A percentile compares a stretch with the other conserved stretches of the same genome.
Conservation (phyloP, 805 yeast species). For the Saccharomycopsis javanensis region DNA sequence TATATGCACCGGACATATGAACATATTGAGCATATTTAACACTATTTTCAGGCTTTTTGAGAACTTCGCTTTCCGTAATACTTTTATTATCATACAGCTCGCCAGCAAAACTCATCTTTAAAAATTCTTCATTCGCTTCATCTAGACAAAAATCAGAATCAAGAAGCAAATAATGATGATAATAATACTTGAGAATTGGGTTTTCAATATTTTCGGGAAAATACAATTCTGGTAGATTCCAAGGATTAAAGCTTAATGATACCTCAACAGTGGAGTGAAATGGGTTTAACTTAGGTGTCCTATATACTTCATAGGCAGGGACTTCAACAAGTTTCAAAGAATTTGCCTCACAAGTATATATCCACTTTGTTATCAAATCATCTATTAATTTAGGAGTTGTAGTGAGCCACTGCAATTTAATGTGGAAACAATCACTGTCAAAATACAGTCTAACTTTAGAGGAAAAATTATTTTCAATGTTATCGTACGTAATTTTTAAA, state of each 20-base stretch:
- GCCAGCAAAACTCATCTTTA: not conserved
- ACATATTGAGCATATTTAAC: conserved; percentile 67
- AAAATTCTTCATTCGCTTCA: conserved; percentile 44
- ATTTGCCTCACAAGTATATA: conserved; percentile 74
- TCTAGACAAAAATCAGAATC: conserved; percentile 71
- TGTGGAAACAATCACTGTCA: conserved; percentile 63
- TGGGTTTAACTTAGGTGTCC: conserved; percentile 69
- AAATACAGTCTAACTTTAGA: conserved; percentile 33
- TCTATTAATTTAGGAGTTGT: conserved; percentile 81
- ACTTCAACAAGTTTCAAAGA: conserved; percentile 43
- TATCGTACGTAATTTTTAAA: conserved; percentile 76
- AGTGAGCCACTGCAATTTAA: conserved; percentile 86
- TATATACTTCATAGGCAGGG: conserved; percentile 29
- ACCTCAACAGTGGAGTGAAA: conserved; percentile 78
- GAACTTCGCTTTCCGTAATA: not conserved
- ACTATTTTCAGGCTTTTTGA: not conserved
- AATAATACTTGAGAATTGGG: conserved; percentile 48
- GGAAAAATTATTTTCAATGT: conserved; percentile 70
- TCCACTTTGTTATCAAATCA: conserved; percentile 67
- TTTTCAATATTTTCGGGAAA: conserved; percentile 31
- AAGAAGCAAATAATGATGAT: conserved; percentile 65
- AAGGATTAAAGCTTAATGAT: conserved; percentile 59
- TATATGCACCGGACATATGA: conserved; percentile 80
- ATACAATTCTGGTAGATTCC: conserved; percentile 28
- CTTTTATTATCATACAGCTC: not conserved